phyloP scores from a whole-genome alignment of 1,284 basidiomycete species.

The Anthracocystis walkeri region DNA sequence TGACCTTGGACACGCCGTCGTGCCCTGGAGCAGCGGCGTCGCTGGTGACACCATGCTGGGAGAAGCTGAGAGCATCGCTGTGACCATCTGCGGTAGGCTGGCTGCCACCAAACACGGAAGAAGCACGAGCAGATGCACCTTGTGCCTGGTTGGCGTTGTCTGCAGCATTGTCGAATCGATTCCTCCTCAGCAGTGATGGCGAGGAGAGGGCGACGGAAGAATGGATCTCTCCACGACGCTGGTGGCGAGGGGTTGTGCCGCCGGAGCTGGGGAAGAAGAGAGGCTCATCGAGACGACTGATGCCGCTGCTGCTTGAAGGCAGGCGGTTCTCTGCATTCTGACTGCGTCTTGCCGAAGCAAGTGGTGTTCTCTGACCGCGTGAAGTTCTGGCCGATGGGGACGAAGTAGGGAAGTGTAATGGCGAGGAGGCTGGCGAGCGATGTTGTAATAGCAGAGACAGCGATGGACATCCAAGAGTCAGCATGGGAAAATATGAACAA shows the following conservation, averaged over 20 bases:
- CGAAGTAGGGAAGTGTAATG: slow-evolving; percentile 64
- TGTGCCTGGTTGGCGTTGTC: slow-evolving; percentile 16
- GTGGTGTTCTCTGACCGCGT: slow-evolving; percentile 44
- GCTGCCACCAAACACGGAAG: slow-evolving; percentile 84
- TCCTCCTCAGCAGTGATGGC: slow-evolving; percentile 46
- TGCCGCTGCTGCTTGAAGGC: slow-evolving; percentile 52
- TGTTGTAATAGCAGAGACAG: background rate
- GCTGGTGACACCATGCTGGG: slow-evolving; percentile 53
- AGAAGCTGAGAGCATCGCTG: slow-evolving; percentile 74
- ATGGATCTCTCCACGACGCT: slow-evolving; percentile 66
- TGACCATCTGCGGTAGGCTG: slow-evolving; percentile 75
- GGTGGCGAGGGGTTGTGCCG: slow-evolving; percentile 58
- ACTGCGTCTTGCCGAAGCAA: slow-evolving; percentile 32
- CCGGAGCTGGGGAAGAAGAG: slow-evolving; percentile 68
- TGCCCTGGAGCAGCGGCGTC: slow-evolving; percentile 42
- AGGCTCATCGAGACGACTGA: slow-evolving; percentile 53
- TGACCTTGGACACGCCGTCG: slow-evolving; percentile 80
- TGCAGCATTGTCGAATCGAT: slow-evolving; percentile 20
- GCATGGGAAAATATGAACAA: background rate
- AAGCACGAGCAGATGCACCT: slow-evolving; percentile 69
- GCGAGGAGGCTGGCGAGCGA: slow-evolving; percentile 47
- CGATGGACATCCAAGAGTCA: background rate
- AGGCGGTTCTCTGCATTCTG: slow-evolving; percentile 41
- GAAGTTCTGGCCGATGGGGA: slow-evolving; percentile 58
- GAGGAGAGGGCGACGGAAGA: slow-evolving; percentile 58